These are phyloP conservation scores for Parachlorella kessleri DNA, from an alignment of 139 green algal species.

Conservation along the genomic window DNA sequence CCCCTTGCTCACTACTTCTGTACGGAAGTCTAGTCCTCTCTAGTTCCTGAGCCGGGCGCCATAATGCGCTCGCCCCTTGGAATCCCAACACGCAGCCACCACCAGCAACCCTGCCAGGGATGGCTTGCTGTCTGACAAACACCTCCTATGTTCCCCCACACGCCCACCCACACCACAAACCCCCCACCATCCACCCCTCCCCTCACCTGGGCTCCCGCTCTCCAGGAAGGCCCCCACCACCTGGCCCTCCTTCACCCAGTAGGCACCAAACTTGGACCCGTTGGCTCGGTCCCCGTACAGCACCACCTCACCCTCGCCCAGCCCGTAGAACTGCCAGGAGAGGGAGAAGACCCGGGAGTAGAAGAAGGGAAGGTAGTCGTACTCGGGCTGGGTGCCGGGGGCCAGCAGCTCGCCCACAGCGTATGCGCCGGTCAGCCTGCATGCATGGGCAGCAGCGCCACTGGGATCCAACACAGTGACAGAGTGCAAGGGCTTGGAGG, in stretches of 20 bases:
- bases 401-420: constrained; percentile 26
- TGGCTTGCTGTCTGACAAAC: too few species aligned
- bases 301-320: constrained; percentile 44
- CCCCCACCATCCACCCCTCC: background rate
- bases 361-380: constrained; percentile 96
- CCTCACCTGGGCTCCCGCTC: constrained; percentile 39
- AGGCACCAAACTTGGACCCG: constrained; percentile 83
- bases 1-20: too few species aligned
- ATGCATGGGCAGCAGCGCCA: too few species aligned
- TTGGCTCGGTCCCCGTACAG: constrained; percentile 54
- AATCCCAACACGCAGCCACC: too few species aligned
- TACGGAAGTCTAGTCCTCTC: too few species aligned
- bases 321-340: constrained; percentile 85
- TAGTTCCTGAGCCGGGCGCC: too few species aligned
- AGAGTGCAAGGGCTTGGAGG: too few species aligned
- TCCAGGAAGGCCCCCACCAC: constrained; percentile 90
- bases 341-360: constrained; percentile 91
- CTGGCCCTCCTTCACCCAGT: constrained; percentile 79
- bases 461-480: too few species aligned
- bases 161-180: background rate
- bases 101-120: too few species aligned
- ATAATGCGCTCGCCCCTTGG: too few species aligned
- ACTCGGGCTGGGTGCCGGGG: constrained; percentile 43
- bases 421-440: constrained; percentile 31
- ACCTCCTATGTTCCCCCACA: too few species aligned